These are phyloP conservation scores for Fusarium sp. DNA, from an alignment of 2,329 filamentous ascomycete genomes.

Conservation along the genomic window DNA sequence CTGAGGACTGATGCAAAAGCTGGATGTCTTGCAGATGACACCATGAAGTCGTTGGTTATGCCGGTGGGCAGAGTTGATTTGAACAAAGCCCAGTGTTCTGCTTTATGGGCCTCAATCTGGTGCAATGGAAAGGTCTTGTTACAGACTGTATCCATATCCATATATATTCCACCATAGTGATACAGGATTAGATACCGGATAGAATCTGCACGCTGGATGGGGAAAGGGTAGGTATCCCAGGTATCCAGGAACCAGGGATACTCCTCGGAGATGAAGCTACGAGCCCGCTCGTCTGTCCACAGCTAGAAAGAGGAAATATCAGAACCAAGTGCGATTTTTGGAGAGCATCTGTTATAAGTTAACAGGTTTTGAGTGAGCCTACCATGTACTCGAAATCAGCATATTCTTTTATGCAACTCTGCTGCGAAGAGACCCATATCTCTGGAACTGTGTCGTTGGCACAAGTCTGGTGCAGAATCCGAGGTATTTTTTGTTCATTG, in stretches of 20 bases:
- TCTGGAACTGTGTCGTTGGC: neutral
- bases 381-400: neutral
- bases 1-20: neutral
- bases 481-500: neutral
- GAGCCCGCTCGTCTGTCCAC: conserved; percentile 1
- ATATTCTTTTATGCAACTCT: neutral
- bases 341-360: too few species aligned
- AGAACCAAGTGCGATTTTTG: neutral
- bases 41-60: conserved; percentile 3
- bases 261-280: neutral
- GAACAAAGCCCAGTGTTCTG: neutral
- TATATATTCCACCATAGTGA: neutral
- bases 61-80: conserved; percentile 3
- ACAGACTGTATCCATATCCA: conserved; percentile 3
- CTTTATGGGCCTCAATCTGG: neutral
- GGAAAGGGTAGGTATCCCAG: conserved; percentile 1
- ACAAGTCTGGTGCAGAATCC: conserved; percentile 1
- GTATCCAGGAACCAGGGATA: neutral
- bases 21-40: neutral
- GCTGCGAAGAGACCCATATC: neutral
- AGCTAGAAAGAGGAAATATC: neutral
- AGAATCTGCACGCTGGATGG: neutral
- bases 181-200: neutral
- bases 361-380: neutral
- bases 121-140: neutral